Percentiles rank a stretch among this genome's conserved stretches.
phyloP scores from a whole-genome alignment of 1,139 yeast genomes.

The Blastobotrys petasosporus region DNA sequence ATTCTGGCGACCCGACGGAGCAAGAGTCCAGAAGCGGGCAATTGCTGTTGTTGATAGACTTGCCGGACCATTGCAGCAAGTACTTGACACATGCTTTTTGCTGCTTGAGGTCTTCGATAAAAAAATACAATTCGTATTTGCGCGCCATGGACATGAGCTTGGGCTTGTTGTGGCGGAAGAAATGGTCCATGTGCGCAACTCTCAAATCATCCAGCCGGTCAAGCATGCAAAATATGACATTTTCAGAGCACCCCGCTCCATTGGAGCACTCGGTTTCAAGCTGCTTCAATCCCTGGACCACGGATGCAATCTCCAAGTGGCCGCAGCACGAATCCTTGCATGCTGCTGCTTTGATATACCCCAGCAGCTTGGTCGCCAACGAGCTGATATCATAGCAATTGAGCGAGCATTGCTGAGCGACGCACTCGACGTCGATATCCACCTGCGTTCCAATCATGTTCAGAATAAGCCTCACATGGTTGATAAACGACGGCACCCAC shows the following conservation, averaged over 20 bases:
- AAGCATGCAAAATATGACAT: constrained; percentile 10
- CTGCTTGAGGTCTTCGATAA: constrained; percentile 19
- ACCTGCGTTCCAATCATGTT: constrained; percentile 13
- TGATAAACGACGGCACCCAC: constrained; percentile 24
- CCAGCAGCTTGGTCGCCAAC: too few relatives aligned
- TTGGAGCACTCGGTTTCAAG: too few relatives aligned
- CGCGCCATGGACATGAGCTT: constrained; percentile 9
- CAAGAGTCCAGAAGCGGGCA: neutral
- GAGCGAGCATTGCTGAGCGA: constrained; percentile 23
- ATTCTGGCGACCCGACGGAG: neutral
- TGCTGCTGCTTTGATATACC: too few relatives aligned
- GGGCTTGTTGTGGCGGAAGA: constrained; percentile 8
- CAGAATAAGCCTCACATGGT: constrained; percentile 16
- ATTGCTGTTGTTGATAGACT: neutral
- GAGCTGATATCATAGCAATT: constrained; percentile 18
- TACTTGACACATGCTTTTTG: constrained; percentile 16
- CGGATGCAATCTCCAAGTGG: too few relatives aligned
- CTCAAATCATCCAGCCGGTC: constrained; percentile 19
- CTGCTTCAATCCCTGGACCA: too few relatives aligned
- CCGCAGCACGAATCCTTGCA: neutral
- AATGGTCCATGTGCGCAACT: constrained; percentile 15
- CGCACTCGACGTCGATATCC: constrained; percentile 22
- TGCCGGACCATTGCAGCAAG: constrained; percentile 18
- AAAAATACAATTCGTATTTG: constrained; percentile 19
- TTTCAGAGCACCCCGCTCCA: neutral